Base-by-base conservation (phyloP, 169 alveolate species). In the Eimeria tenella region DNA sequence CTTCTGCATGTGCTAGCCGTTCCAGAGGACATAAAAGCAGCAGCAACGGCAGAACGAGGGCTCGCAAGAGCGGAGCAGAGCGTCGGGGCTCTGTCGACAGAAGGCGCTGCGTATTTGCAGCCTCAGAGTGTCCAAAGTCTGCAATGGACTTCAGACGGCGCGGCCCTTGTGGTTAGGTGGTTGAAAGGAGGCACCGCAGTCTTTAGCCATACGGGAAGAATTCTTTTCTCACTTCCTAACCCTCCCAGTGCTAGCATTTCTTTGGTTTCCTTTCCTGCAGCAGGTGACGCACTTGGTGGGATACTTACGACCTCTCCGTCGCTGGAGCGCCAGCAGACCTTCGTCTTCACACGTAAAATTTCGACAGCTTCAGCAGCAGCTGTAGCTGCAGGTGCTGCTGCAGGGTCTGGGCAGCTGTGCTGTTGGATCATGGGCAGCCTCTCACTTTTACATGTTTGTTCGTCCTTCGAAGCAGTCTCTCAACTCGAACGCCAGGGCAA, bases 131-230 rank as follows among this genome's bases (percentile, higher is more conserved):
- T 77, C 62, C 86, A 81, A 65, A 81, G 90, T 9, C 77, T 91
- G 62, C 75, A 25, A 49, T 91, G 95, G 92, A 56, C 86, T 25
- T 86, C 62, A n/a, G 92, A 77, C 86, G 95, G 92, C 56, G 74
- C 88, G 17, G 92, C 95, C 75, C 84, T 81, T 5, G 86, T 62
- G 19, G 95, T 77, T 62, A 71, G 65, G 75, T 90, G 90, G 94
- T 10, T 55, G 7, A 84, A 55, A 62, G 91, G 91, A 49, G 91
- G 79, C 17, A 11, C 81, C 11, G 95, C 95, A 13, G 95, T 91
- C 92, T 91, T 65, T 77, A 62, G 92, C 50, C 79, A 91, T 55
- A 81, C 86, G n/a, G 92, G 95, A 8, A 21, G 86, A 75, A 52
- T 91, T 3, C 71, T 81, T 15, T 53, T 81, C 68, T 42, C 87